These are phyloP conservation scores for Nakaseomyces sp. DNA, from an alignment of 1,139 yeast species.

Conservation along the genomic window DNA sequence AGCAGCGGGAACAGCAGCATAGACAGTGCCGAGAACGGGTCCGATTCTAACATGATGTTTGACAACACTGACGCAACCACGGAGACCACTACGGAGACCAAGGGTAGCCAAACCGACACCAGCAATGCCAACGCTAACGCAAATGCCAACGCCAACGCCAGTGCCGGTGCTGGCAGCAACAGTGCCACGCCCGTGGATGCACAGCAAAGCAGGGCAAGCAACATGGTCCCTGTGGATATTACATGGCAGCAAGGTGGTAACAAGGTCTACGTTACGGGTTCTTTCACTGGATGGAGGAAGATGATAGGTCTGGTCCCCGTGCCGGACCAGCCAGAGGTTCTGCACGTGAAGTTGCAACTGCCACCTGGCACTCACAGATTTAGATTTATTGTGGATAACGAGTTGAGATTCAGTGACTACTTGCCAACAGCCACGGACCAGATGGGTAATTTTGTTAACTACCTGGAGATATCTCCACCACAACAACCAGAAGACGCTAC, in stretches of 20 bases:
- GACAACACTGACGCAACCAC: neutral
- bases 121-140: neutral
- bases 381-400: conserved; percentile 90
- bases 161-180: neutral
- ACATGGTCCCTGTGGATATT: conserved; percentile 61
- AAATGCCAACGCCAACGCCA: neutral
- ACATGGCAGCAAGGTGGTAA: conserved; percentile 94
- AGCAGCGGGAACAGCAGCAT: conserved; percentile 6
- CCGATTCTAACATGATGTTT: neutral
- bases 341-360: conserved; percentile 50
- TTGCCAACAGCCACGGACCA: conserved; percentile 97
- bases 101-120: neutral
- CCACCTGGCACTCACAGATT: conserved; percentile 88
- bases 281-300: conserved; percentile 95
- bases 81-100: neutral
- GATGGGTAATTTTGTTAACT: conserved; percentile 93
- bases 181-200: neutral
- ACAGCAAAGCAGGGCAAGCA: conserved; percentile 7
- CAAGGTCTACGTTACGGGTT: conserved; percentile 86
- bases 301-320: conserved; percentile 67
- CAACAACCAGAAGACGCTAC: neutral
- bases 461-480: conserved; percentile 54
- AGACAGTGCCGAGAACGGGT: conserved; percentile 6
- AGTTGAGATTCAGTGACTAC: conserved; percentile 79
- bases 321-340: conserved; percentile 32